phyloP scores from a whole-genome alignment of 2,329 filamentous ascomycete species.

The Trichoderma semiorbis region DNA sequence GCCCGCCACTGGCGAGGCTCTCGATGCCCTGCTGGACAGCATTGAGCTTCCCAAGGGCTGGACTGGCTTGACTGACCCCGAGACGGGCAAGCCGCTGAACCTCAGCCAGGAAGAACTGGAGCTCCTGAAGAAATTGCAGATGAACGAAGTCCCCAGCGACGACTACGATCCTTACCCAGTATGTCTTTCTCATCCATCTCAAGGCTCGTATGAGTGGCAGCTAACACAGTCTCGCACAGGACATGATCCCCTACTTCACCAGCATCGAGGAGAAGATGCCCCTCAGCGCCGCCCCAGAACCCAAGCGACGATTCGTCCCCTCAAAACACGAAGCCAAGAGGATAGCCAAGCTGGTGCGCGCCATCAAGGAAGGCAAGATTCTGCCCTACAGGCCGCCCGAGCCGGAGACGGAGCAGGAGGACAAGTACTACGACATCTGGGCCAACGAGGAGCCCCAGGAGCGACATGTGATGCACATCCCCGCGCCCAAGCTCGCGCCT shows the following conservation, averaged over 20 bases:
- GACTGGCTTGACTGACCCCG: conserved; percentile 91
- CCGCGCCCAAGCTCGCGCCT: conserved; percentile 87
- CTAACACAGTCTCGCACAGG: conserved; percentile 39
- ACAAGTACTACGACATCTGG: conserved; percentile 86
- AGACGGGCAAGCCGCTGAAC: conserved; percentile 88
- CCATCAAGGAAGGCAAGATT: conserved; percentile 91
- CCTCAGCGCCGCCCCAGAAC: conserved; percentile 87
- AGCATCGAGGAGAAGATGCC: conserved; percentile 91
- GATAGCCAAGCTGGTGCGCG: conserved; percentile 94
- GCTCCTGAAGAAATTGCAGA: conserved; percentile 80
- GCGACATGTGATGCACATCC: conserved; percentile 89
- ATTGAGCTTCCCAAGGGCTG: conserved; percentile 97
- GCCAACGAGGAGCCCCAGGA: conserved; percentile 81
- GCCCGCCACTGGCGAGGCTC: conserved; percentile 85
- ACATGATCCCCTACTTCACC: conserved; percentile 92
- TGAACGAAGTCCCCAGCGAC: conserved; percentile 82
- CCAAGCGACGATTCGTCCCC: conserved; percentile 90
- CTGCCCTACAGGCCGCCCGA: conserved; percentile 79
- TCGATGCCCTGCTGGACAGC: conserved; percentile 90
- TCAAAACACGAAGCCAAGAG: conserved; percentile 97
- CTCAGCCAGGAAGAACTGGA: conserved; percentile 85
- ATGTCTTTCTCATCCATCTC: conserved; percentile 27
- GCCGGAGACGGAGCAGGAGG: conserved; percentile 59
- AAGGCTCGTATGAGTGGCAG: too few species aligned
- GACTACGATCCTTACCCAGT: conserved; percentile 90